These are phyloP conservation scores for Dictyostelium purpureum DNA, from an alignment of 78 protist genomes.

Conservation along the genomic window DNA sequence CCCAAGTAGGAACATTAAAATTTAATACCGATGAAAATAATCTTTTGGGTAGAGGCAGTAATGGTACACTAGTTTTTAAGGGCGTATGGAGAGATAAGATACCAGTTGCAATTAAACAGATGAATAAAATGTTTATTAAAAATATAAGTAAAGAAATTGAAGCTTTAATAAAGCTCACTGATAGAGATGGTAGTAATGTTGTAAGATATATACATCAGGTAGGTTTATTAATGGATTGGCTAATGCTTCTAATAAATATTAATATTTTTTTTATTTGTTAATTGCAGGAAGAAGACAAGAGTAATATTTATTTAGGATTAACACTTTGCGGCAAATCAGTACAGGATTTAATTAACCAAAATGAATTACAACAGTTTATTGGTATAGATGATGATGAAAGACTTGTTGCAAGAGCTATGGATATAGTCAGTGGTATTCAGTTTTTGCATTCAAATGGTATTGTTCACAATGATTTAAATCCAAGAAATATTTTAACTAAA, in stretches of 20 bases:
- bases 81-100: conserved; percentile 41
- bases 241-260: too few species aligned
- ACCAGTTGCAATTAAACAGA: conserved; percentile 51
- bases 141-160: conserved; percentile 31
- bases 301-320: conserved; percentile 46
- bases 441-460: conserved; percentile 31
- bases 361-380: not conserved
- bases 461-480: conserved; percentile 72
- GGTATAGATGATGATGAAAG: not conserved
- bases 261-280: too few species aligned
- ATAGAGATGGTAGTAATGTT: not conserved
- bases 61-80: conserved; percentile 57
- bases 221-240: too few species aligned
- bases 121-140: conserved; percentile 33
- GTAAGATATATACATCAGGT: conserved; percentile 59
- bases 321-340: conserved; percentile 48
- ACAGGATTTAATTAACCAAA: conserved; percentile 21
- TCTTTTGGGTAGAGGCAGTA: conserved; percentile 52
- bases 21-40: conserved; percentile 6
- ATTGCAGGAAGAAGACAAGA: conserved; percentile 59
- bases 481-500: conserved; percentile 27
- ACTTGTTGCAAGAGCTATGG: not conserved
- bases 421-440: conserved; percentile 22
- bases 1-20: conserved; percentile 59
- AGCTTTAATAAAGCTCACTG: conserved; percentile 6